These are phyloP conservation scores for Wickerhamomyces subpelliculosus DNA, from an alignment of 805 yeast genomes.

Conservation along the genomic window DNA sequence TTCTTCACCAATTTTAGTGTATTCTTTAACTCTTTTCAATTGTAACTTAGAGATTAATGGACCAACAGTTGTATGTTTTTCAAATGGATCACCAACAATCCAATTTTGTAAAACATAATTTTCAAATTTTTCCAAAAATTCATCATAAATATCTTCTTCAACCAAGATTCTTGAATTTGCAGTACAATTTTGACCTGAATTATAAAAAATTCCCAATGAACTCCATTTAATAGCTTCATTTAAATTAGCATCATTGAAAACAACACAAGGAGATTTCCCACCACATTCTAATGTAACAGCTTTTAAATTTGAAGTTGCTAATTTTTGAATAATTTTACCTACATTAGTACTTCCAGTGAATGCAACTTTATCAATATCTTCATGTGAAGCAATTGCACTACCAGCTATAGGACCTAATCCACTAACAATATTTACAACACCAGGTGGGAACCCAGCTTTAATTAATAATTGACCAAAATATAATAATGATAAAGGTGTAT, in stretches of 20 bases:
- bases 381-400: constrained; percentile 53
- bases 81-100: constrained; percentile 52
- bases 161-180: constrained; percentile 58
- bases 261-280: constrained; percentile 61
- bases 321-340: constrained; percentile 56
- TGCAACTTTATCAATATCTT: constrained; percentile 50
- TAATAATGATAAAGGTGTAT: constrained; percentile 67
- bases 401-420: constrained; percentile 73
- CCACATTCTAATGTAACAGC: constrained; percentile 67
- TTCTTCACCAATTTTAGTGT: constrained; percentile 36
- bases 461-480: constrained; percentile 53
- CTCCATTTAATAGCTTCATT: constrained; percentile 66
- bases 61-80: constrained; percentile 42
- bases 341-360: constrained; percentile 64
- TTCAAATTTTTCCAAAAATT: constrained; percentile 39
- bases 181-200: constrained; percentile 65
- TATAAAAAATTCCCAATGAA: constrained; percentile 55
- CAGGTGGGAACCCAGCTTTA: constrained; percentile 73
- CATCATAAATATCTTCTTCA: constrained; percentile 49
- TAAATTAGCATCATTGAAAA: constrained; percentile 57
- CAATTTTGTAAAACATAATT: constrained; percentile 41
- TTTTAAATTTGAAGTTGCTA: constrained; percentile 56
- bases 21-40: constrained; percentile 41
- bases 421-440: constrained; percentile 66
- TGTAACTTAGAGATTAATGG: constrained; percentile 56